Base-by-base conservation (phyloP, 2,329 filamentous ascomycete species). In the Alternaria metachromatica region DNA sequence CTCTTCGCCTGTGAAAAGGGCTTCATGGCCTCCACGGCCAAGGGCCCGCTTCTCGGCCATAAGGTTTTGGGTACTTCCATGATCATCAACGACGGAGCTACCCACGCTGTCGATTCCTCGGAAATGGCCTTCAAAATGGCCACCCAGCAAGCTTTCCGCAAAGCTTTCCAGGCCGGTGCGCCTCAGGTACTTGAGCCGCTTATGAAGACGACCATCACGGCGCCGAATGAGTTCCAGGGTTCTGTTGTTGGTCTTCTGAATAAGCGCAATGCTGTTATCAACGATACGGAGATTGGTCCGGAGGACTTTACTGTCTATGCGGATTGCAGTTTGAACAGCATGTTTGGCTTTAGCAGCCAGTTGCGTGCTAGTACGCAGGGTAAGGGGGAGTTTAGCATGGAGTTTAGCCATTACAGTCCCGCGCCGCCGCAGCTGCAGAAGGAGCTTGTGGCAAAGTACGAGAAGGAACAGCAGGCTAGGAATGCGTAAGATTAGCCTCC, bases 341-440 rank as follows among this genome's bases (percentile, higher is more conserved):
- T 99, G 96, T 99, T 99, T 80, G 96, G 96, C 67, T 98, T 99
- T 84, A 94, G 90, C 76, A 92, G 90, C 45, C 92, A 97, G 82
- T 83, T 99, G 71, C 88, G 96, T 73, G 96, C 96, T 13, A 92
- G 94, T 21, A 98, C 94, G 3, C 96, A 99, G 84, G 96, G 96
- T 66, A 99, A 99, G 87, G 96, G 96, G 75, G 96, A 99, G 84
- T 99, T 97, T 79, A 92, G 88, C 75, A 98, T 99, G 96, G 96
- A 99, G 83, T 99, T 99, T 77, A 96, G 92, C 81, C 96, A 98
- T 84, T 99, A 99, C 76, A 89, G 92, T 56, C 86, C 93, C 55
- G 93, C 96, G 63, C 92, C 94, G 53, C 88, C 89, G 74, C 94
- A 98, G 78, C 80, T 98, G 80, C 96, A 99, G 91, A 91, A 87